Conservation (phyloP, 495 filamentous ascomycete genomes). For the Platismatia glauca region DNA sequence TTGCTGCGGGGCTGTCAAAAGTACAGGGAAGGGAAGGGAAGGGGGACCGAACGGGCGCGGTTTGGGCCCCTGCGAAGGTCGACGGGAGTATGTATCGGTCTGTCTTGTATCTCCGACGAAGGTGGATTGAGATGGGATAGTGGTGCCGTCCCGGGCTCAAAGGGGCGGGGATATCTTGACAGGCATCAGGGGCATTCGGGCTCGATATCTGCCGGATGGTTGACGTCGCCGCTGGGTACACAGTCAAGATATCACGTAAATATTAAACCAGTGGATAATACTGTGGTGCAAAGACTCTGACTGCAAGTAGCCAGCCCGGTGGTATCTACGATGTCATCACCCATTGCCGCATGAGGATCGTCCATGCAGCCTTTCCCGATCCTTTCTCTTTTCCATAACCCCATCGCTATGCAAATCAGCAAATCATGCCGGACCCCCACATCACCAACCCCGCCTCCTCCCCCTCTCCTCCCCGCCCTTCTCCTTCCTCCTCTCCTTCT, state of each 20-base stretch:
- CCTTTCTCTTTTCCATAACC: background rate
- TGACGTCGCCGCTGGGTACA: background rate
- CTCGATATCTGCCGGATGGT: background rate
- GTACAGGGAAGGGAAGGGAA: background rate
- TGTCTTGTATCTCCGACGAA: background rate
- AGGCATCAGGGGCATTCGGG: background rate
- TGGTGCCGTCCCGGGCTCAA: background rate
- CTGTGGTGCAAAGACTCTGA: background rate
- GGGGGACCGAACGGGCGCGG: background rate
- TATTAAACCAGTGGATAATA: constrained; percentile 1
- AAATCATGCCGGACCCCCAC: background rate
- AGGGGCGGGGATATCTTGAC: background rate
- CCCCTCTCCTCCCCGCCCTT: constrained; percentile 59
- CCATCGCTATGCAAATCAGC: background rate
- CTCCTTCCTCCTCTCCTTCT: constrained; percentile 74
- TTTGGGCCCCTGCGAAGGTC: background rate
- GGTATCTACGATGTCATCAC: background rate
- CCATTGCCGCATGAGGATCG: background rate
- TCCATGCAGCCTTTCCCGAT: background rate
- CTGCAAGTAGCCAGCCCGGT: background rate
- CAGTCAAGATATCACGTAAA: background rate
- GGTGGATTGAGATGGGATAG: background rate
- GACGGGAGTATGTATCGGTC: background rate
- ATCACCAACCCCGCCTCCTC: constrained; percentile 57
- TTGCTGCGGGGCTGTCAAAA: too few relatives aligned